Percentiles rank a stretch among this genome's conserved stretches.
Conservation (phyloP, 2,329 filamentous ascomycete genomes). For the Epichloe hybrida region DNA sequence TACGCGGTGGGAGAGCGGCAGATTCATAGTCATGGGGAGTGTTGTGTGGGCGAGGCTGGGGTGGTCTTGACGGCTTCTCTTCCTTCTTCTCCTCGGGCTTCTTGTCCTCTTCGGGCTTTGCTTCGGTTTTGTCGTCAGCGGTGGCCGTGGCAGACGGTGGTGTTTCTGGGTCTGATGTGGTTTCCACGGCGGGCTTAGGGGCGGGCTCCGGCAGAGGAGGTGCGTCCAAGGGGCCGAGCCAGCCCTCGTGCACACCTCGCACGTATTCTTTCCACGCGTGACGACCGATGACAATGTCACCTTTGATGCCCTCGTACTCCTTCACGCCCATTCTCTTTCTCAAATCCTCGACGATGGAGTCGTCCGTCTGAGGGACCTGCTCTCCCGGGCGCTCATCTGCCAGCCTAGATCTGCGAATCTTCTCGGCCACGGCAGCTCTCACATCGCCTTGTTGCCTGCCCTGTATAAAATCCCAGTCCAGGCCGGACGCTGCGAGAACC, state of each 20-base stretch:
- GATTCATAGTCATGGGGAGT: constrained; percentile 55
- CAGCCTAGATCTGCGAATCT: constrained; percentile 58
- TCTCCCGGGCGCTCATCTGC: constrained; percentile 40
- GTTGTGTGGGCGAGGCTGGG: constrained; percentile 62
- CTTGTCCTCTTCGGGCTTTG: constrained; percentile 26
- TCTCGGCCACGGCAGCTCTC: constrained; percentile 72
- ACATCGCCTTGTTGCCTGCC: constrained; percentile 88
- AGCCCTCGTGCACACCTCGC: constrained; percentile 85
- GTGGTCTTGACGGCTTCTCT: constrained; percentile 42
- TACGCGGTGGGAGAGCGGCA: constrained; percentile 47
- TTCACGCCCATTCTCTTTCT: constrained; percentile 53
- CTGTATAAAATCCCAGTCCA: constrained; percentile 95
- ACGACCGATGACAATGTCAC: constrained; percentile 79
- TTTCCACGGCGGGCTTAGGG: constrained; percentile 12
- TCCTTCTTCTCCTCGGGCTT: constrained; percentile 28
- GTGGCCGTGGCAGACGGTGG: constrained; percentile 7
- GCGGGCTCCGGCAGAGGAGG: constrained; percentile 27
- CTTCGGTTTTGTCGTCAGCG: constrained; percentile 9
- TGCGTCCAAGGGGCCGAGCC: constrained; percentile 71
- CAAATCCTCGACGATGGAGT: constrained; percentile 46
- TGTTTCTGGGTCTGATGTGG: constrained; percentile 7
- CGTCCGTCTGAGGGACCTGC: constrained; percentile 31
- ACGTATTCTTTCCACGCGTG: constrained; percentile 98
- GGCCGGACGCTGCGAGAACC: constrained; percentile 70
- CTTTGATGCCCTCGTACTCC: constrained; percentile 60